phyloP scores from a whole-genome alignment of 176 grass and related monocot genomes.

The Calamus simplicifolius region DNA sequence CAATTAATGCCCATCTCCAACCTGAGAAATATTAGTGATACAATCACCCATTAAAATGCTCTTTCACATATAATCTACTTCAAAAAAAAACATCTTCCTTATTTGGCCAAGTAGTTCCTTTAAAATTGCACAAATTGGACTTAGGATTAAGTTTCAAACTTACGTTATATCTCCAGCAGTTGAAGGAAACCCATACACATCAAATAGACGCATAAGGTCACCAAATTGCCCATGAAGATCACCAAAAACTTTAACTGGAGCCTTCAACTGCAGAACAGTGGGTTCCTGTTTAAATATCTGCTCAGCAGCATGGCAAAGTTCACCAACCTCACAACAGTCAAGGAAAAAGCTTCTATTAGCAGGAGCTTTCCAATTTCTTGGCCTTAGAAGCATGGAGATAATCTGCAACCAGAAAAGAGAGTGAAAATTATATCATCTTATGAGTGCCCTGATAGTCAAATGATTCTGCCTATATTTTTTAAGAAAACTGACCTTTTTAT shows the following conservation, averaged over 20 bases:
- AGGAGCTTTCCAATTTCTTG: slow-evolving; percentile 86
- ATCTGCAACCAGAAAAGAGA: slow-evolving; percentile 34
- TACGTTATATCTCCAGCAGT: slow-evolving; percentile 96
- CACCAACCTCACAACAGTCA: slow-evolving; percentile 84
- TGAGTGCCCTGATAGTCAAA: background rate
- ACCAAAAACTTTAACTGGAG: slow-evolving; percentile 95
- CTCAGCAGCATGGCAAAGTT: slow-evolving; percentile 92
- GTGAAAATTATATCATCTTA: too few relatives aligned
- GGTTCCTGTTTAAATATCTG: slow-evolving; percentile 98
- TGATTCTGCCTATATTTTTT: background rate
- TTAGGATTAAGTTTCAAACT: slow-evolving; percentile 15
- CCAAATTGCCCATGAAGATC: slow-evolving; percentile 99
- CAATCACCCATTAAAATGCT: too few relatives aligned
- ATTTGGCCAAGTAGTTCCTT: too few relatives aligned
- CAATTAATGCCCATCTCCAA: too few relatives aligned
- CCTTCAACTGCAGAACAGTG: slow-evolving; percentile 93
- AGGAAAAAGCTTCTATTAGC: slow-evolving; percentile 89
- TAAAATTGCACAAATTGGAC: too few relatives aligned
- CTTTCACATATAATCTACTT: too few relatives aligned
- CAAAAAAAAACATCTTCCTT: too few relatives aligned
- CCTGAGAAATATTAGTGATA: too few relatives aligned
- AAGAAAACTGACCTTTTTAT: slow-evolving; percentile 60
- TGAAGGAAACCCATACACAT: slow-evolving; percentile 95
- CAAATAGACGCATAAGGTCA: slow-evolving; percentile 93
- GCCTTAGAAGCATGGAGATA: slow-evolving; percentile 74